Conservation (phyloP, 768 basidiomycete species). For the Macrolepiota albuminosa region DNA sequence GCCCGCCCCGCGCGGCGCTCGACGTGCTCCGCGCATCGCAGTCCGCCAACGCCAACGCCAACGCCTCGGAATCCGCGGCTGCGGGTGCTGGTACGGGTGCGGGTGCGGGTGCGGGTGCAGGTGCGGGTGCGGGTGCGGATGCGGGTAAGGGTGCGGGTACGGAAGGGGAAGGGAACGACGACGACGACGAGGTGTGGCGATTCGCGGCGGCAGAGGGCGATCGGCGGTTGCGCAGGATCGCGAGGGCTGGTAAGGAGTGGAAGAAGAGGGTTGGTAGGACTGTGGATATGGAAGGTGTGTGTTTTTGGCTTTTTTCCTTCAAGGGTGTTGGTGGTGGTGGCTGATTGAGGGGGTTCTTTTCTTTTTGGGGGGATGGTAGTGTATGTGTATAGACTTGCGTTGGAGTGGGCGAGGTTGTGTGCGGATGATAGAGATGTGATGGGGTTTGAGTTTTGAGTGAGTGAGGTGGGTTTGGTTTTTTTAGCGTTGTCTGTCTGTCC, state of each 20-base stretch:
- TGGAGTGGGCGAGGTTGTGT: conserved; percentile 86
- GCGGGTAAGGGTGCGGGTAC: too few relatives aligned
- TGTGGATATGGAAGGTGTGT: conserved; percentile 89
- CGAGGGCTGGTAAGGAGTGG: conserved; percentile 92
- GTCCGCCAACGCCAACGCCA: too few relatives aligned
- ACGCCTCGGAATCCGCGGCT: neutral
- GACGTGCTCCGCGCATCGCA: conserved; percentile 25
- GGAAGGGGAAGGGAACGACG: too few relatives aligned
- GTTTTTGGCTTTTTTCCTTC: neutral
- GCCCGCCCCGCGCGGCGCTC: conserved; percentile 60
- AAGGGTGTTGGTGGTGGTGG: too few relatives aligned
- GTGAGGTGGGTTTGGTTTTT: too few relatives aligned
- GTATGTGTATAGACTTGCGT: conserved; percentile 81
- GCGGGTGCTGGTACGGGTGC: neutral
- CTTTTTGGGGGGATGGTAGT: conserved; percentile 31
- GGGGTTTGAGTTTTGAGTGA: too few relatives aligned
- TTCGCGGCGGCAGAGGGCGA: conserved; percentile 57
- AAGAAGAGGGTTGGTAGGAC: conserved; percentile 76
- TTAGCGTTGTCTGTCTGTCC: too few relatives aligned
- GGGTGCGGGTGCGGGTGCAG: too few relatives aligned
- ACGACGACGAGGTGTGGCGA: neutral
- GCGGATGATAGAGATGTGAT: conserved; percentile 81
- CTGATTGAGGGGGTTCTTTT: neutral
- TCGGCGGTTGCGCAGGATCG: conserved; percentile 70
- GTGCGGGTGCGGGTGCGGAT: too few relatives aligned